phyloP scores from a whole-genome alignment of 2,329 filamentous ascomycete species.

The Sordariomycetes sp. region DNA sequence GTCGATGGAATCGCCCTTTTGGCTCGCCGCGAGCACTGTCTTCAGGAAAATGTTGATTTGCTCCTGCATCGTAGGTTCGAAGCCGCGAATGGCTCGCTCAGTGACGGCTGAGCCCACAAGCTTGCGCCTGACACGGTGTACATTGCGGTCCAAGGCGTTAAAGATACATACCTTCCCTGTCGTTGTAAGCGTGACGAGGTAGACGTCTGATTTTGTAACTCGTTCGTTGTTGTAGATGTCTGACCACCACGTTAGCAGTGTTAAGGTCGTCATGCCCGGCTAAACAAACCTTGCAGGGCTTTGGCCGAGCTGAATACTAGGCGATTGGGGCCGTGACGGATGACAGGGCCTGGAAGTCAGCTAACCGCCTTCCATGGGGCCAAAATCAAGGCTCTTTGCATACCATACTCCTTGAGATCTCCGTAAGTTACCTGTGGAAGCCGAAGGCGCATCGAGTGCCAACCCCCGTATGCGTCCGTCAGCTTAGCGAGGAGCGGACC shows the following conservation, averaged over 20 bases:
- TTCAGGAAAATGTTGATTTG: slow-evolving; percentile 7
- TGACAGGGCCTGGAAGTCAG: slow-evolving; percentile 47
- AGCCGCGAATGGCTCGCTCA: slow-evolving; percentile 6
- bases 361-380: too few relatives aligned
- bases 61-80: slow-evolving; percentile 6
- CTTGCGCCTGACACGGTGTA: slow-evolving; percentile 4
- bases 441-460: slow-evolving; percentile 34
- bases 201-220: slow-evolving; percentile 1
- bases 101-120: slow-evolving; percentile 3
- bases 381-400: too few relatives aligned
- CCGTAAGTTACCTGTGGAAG: background rate
- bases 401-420: background rate
- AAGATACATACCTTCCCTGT: slow-evolving; percentile 5
- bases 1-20: background rate
- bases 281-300: slow-evolving; percentile 59
- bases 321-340: slow-evolving; percentile 69
- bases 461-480: slow-evolving; percentile 57
- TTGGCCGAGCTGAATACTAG: slow-evolving; percentile 67
- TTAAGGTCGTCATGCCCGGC: too few relatives aligned
- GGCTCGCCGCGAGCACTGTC: background rate
- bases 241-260: too few relatives aligned
- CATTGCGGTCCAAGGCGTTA: slow-evolving; percentile 2
- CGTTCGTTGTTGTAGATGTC: slow-evolving; percentile 3
- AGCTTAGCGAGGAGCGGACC: slow-evolving; percentile 55
- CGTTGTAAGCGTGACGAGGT: background rate